Evolutionary conservation across 768 basidiomycete species (phyloP), one percentile per base, ranked within the genome.

Genomic region (Tubosaeta brunneosetosa): DNA sequence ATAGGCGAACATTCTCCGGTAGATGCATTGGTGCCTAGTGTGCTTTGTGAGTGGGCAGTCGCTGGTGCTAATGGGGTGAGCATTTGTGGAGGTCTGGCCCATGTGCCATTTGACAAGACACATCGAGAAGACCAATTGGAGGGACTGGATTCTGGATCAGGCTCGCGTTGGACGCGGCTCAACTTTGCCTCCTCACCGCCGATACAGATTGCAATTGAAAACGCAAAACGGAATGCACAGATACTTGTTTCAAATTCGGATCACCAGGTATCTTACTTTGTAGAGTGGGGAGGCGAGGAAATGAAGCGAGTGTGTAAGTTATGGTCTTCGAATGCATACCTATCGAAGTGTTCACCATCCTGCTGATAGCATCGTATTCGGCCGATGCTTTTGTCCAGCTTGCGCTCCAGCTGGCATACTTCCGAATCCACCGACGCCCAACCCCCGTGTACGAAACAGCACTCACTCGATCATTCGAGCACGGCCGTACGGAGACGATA

Each of bases 371-470:
- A 43, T 74, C 76, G 37, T 67, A 79, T 17, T 72, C 80, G 4
- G 84, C 94, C 0, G 94, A 97, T 63, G 88, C 88, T 1, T 97
- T 82, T 70, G 79, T 95, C 45, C 94, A 97, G 66, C 88, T 95
- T 80, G 89, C 84, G 0, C 75, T 97, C 17, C 94, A 97, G 65
- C 79, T 97, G 10, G 94, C 93, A 4, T 97, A 88, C 85, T 91
- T 88, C 72, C 81, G 80, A 65, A 82, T 84, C 19, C 87, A 84
- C 43, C 83, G 82, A 11, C 71, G 75, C 52, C 86, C 91, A 61
- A 90, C 91, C 4, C 91, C 94, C 2, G 92, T 90, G 7, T 97
- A 97, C 66, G 94, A 97, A 70, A 97, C 94, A 0, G 90, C 86
- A 0, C 78, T 94, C 31, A 95, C 94, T 2, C 81, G 92, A 25